Conservation (phyloP, 345 rosid genomes). For the Schrenkiella parvula region DNA sequence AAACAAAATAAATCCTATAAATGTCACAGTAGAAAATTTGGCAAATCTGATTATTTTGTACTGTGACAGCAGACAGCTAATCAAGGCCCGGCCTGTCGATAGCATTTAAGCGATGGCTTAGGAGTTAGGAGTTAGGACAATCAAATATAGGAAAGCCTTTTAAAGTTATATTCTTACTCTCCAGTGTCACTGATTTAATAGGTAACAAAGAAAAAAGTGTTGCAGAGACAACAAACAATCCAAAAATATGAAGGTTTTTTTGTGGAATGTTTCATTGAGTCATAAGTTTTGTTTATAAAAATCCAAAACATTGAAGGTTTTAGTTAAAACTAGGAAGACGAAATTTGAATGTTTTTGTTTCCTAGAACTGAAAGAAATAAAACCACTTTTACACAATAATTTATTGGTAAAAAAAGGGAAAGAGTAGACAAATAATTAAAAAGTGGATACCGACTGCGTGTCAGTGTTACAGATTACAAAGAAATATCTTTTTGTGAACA, state of each 20-base stretch:
- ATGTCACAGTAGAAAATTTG: not conserved
- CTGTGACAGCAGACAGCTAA: not conserved
- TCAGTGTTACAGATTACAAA: constrained; percentile 13
- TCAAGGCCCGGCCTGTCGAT: not conserved
- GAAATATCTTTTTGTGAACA: not conserved
- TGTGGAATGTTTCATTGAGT: not conserved
- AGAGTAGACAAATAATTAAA: not conserved
- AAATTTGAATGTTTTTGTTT: not conserved
- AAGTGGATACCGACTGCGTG: constrained; percentile 5
- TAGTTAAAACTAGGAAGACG: not conserved
- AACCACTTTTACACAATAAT: not conserved
- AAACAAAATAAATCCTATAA: not conserved
- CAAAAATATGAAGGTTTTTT: no score
- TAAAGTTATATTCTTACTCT: not conserved
- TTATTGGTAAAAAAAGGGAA: not conserved
- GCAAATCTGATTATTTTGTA: not conserved
- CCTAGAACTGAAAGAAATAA: no score
- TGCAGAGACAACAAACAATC: no score
- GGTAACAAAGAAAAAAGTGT: no score
- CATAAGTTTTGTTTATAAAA: no score
- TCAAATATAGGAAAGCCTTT: not conserved
- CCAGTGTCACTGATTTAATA: no score
- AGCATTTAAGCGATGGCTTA: not conserved
- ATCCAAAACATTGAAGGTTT: not conserved
- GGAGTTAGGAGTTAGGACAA: not conserved